A percentile compares a stretch with the other conserved stretches of the same genome.
phyloP scores from a whole-genome alignment of 257 asterid species.

The Ilex asprella region DNA sequence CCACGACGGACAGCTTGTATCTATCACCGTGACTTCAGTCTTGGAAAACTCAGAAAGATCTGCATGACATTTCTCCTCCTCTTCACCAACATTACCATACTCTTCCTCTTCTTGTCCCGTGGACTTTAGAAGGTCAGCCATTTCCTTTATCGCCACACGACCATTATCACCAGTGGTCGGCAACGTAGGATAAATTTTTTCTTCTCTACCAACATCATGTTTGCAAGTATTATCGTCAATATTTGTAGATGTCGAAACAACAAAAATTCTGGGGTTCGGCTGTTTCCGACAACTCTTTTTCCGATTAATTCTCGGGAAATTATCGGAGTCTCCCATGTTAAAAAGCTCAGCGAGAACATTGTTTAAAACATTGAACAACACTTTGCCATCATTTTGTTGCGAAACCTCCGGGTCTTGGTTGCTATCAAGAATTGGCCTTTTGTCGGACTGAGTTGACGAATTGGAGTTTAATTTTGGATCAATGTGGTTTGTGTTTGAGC shows the following conservation, averaged over 20 bases:
- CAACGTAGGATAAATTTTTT: background rate
- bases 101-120: conserved; percentile 10
- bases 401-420: conserved; percentile 5
- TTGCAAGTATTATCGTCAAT: conserved; percentile 17
- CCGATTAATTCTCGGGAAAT: conserved; percentile 11
- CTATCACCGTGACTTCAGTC: conserved; percentile 82
- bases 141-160: conserved; percentile 34
- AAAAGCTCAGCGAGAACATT: conserved; percentile 74
- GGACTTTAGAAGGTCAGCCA: conserved; percentile 13
- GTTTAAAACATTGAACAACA: conserved; percentile 28
- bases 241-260: conserved; percentile 14
- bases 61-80: conserved; percentile 29
- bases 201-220: conserved; percentile 21
- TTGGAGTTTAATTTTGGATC: conserved; percentile 5
- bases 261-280: conserved; percentile 56
- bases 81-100: conserved; percentile 8
- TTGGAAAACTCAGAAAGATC: conserved; percentile 62
- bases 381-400: conserved; percentile 18
- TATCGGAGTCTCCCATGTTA: conserved; percentile 46
- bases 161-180: conserved; percentile 26
- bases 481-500: background rate
- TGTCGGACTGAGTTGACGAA: conserved; percentile 9
- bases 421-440: conserved; percentile 3
- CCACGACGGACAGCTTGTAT: conserved; percentile 78
- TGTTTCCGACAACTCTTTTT: conserved; percentile 64